Conservation (phyloP, 495 filamentous ascomycete genomes). For the Tetracladium marchalianum region DNA sequence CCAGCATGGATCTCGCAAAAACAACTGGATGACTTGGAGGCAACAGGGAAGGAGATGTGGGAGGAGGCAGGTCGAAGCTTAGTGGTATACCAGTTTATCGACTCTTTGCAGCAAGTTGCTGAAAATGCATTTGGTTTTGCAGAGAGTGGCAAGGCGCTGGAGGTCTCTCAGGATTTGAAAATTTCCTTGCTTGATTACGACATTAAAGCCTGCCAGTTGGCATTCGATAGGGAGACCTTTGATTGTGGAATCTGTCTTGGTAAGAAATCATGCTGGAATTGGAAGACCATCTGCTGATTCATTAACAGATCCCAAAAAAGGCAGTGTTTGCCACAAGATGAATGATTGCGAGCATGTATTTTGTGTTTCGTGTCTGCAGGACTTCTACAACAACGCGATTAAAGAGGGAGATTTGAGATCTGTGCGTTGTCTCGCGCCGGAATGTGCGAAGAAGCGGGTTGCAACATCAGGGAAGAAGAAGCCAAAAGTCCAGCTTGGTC, state of each 20-base stretch:
- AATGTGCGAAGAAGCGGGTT: constrained; percentile 56
- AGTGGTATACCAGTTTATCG: constrained; percentile 79
- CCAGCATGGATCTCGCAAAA: constrained; percentile 61
- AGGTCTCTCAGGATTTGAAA: constrained; percentile 51
- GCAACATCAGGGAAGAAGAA: constrained; percentile 23
- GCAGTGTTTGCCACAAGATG: constrained; percentile 66
- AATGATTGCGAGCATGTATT: constrained; percentile 83
- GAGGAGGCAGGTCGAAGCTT: constrained; percentile 69
- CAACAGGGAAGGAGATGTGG: constrained; percentile 60
- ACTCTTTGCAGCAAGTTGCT: constrained; percentile 70
- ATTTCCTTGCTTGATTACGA: constrained; percentile 72
- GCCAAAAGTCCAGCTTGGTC: constrained; percentile 58
- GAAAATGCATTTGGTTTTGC: constrained; percentile 69
- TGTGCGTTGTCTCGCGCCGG: constrained; percentile 67
- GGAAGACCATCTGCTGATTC: constrained; percentile 2
- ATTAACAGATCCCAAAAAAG: constrained; percentile 76
- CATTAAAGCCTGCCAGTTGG: constrained; percentile 55
- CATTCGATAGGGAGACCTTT: constrained; percentile 78
- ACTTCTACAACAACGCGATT: constrained; percentile 84
- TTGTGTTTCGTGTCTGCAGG: constrained; percentile 71
- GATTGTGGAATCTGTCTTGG: constrained; percentile 78
- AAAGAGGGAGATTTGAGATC: constrained; percentile 68
- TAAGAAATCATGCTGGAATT: not conserved
- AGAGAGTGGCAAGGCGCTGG: constrained; percentile 37
- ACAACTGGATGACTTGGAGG: constrained; percentile 46